Conservation (phyloP, 768 basidiomycete species). For the Leccinum aurantiacum region DNA sequence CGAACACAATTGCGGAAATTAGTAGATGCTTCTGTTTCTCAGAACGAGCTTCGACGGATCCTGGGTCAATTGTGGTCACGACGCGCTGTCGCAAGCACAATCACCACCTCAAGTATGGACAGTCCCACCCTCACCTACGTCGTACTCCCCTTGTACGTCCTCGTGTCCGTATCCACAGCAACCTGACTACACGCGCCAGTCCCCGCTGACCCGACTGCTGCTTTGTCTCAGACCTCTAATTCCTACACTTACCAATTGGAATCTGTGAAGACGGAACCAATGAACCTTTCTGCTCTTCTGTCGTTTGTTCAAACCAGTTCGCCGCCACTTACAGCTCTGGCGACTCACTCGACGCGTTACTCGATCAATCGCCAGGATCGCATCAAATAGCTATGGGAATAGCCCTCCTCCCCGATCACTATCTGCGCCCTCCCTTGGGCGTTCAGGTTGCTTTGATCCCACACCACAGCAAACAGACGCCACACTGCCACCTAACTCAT, state of each 20-base stretch:
- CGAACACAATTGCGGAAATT: constrained; percentile 60
- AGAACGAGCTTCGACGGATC: constrained; percentile 76
- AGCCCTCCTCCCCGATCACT: constrained; percentile 87
- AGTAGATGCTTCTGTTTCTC: constrained; percentile 78
- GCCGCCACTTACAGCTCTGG: constrained; percentile 18
- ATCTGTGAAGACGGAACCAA: constrained; percentile 30
- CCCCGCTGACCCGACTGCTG: constrained; percentile 32
- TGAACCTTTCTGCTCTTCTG: constrained; percentile 32
- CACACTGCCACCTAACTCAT: too few species aligned
- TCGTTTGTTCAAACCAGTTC: constrained; percentile 25
- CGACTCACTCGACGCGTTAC: not conserved
- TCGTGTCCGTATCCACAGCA: constrained; percentile 33
- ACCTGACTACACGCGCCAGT: constrained; percentile 28
- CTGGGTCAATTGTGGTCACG: constrained; percentile 63
- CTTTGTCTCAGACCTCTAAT: constrained; percentile 34
- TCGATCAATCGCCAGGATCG: too few species aligned
- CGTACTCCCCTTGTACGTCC: constrained; percentile 24
- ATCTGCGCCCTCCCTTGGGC: constrained; percentile 87
- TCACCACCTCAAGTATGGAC: constrained; percentile 35
- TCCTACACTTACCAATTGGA: constrained; percentile 28
- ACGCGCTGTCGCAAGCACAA: constrained; percentile 41
- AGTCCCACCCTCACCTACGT: constrained; percentile 28
- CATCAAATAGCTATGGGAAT: constrained; percentile 79
- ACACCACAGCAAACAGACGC: constrained; percentile 69
- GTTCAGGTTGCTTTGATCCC: constrained; percentile 84